phyloP scores from a whole-genome alignment of 768 basidiomycete species.

The Austroboletus festivus region DNA sequence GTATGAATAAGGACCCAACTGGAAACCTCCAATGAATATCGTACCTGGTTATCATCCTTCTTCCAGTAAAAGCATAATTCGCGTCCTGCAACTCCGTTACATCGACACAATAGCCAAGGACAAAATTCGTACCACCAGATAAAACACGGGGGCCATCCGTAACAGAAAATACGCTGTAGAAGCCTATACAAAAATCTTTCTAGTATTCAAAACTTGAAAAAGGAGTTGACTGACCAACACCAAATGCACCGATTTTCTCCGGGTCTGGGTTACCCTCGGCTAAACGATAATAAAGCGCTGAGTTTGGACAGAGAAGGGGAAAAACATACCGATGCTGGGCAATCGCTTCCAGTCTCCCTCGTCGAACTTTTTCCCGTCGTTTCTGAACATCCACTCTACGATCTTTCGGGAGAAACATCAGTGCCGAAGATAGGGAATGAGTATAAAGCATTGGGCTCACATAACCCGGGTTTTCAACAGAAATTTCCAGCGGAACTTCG shows the following conservation, averaged over 20 bases:
- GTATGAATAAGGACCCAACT: background rate
- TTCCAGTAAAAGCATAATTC: background rate
- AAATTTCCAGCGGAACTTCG: background rate
- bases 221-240: constrained; percentile 50
- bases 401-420: constrained; percentile 42
- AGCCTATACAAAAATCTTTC: constrained; percentile 41
- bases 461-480: background rate
- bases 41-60: background rate
- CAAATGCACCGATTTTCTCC: constrained; percentile 94
- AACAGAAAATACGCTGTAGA: constrained; percentile 78
- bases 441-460: background rate
- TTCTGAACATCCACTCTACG: constrained; percentile 78
- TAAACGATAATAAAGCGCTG: constrained; percentile 19
- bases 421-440: background rate
- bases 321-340: constrained; percentile 74
- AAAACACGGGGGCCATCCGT: constrained; percentile 77
- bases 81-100: background rate
- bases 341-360: constrained; percentile 84
- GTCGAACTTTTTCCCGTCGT: constrained; percentile 77
- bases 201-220: background rate
- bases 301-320: background rate
- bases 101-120: background rate
- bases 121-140: constrained; percentile 51
- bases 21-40: background rate
- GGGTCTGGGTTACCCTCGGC: constrained; percentile 95